Evolutionary conservation across 306 rosid genomes (phyloP).

Genomic region (Malus orientalis): DNA sequence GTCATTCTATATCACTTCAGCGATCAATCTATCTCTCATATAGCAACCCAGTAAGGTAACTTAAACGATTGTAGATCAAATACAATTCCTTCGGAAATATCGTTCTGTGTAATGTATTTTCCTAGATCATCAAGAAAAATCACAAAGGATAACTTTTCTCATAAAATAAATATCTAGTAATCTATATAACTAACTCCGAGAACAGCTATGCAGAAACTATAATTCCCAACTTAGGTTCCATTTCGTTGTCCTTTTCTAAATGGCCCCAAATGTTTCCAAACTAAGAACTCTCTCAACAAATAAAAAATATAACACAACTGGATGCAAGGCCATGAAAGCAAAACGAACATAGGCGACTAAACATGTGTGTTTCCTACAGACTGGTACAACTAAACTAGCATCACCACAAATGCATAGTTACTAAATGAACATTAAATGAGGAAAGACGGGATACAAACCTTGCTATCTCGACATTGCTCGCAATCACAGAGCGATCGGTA

Average conservation of each 20-base stretch:
- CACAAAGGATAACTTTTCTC: background rate
- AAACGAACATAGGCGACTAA: background rate
- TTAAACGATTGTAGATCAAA: background rate
- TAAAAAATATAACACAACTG: background rate
- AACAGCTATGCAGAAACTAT: background rate
- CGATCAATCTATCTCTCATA: background rate
- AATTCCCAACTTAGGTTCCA: background rate
- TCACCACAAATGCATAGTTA: background rate
- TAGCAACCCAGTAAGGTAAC: background rate
- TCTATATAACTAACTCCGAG: background rate
- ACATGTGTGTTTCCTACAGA: background rate
- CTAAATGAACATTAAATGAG: background rate
- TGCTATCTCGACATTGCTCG: conserved; percentile 34
- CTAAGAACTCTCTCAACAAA: background rate
- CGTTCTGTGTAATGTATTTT: background rate
- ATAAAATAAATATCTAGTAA: background rate
- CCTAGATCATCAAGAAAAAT: background rate
- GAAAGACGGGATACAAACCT: conserved; percentile 33
- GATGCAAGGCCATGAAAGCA: background rate
- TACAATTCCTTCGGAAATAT: background rate
- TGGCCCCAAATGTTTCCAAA: background rate
- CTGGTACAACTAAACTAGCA: background rate
- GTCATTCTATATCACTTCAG: background rate
- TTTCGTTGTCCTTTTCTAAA: background rate
- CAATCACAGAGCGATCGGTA: conserved; percentile 27